Base-by-base conservation (phyloP, 257 asterid species). In the Solanum ossicruentum region DNA sequence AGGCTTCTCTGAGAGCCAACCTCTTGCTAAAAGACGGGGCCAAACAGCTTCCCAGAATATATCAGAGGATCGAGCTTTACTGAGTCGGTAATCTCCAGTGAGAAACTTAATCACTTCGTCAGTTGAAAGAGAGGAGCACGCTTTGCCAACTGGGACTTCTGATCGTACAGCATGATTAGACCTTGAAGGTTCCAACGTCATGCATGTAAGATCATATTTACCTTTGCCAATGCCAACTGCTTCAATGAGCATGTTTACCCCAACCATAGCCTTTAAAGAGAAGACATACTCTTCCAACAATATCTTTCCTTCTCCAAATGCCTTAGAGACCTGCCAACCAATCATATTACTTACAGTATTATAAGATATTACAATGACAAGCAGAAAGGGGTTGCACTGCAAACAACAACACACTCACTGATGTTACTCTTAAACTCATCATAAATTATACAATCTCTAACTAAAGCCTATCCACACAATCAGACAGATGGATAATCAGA, bases 21-120 rank as follows among this genome's bases (percentile, higher is more conserved):
- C 99, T 85, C 95, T 84, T 23, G 96, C 99, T 77, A 95, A 86
- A 79, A 95, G 88, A 80, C 97, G 98, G 1, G 98, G 99, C 99
- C 99, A 95, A 32, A 95, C 95, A 3, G 99, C 96, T 89, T 93
- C 98, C 97, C 97, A 95, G 78, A 95, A 95, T 41, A 95, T 83
- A 83, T 95, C 98, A 16, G 88, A 92, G 20, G 98, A 91, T 52
- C 95, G 92, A 32, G 95, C 91, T 87, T 95, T 95, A 90, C 98
- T 93, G 87, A 94, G 82, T 39, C 99, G 88, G 84, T 90, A 93
- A 86, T 90, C 95, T 80, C 98, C 98, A 21, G 94, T 92, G 45
- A 95, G 84, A 84, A 91, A 90, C 78, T 90, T 89, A 12, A 92
- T 80, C 60, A 95, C 93, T 86, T 94, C 98, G 26, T 81, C 15